Evolutionary conservation across 371 early-diverging fungal species (phyloP).

Genomic region (Sporodiniella umbellata): DNA sequence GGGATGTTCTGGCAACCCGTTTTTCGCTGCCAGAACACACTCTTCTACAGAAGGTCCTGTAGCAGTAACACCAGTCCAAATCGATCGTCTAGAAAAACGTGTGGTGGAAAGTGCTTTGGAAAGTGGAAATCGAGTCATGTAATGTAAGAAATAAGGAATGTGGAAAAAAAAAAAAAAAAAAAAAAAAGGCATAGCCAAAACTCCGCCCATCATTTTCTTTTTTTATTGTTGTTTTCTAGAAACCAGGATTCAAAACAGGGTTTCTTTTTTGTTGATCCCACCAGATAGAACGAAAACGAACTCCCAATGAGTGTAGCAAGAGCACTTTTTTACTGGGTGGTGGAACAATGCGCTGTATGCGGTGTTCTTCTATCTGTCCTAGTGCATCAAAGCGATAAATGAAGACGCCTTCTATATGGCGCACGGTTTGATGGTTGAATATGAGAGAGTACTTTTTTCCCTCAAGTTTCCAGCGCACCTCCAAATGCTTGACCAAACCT

Average conservation of each 20-base stretch:
- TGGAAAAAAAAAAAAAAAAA: slow-evolving; percentile 3
- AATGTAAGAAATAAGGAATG: not conserved
- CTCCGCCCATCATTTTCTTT: not conserved
- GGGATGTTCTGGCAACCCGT: slow-evolving; percentile 7
- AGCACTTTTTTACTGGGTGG: slow-evolving; percentile 55
- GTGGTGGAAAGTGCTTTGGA: not conserved
- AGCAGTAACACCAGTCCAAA: slow-evolving; percentile 28
- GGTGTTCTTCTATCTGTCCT: slow-evolving; percentile 54
- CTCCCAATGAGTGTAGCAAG: slow-evolving; percentile 45
- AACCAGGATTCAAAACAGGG: slow-evolving; percentile 23
- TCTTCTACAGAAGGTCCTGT: slow-evolving; percentile 25
- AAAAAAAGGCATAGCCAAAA: not conserved
- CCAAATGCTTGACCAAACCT: slow-evolving; percentile 25
- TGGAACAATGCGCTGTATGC: slow-evolving; percentile 58
- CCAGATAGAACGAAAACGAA: slow-evolving; percentile 33
- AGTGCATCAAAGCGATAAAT: slow-evolving; percentile 47
- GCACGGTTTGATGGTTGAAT: slow-evolving; percentile 4
- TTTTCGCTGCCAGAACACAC: slow-evolving; percentile 22
- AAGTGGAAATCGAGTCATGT: not conserved
- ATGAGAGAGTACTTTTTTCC: slow-evolving; percentile 40
- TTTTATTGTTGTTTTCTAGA: slow-evolving; percentile 6
- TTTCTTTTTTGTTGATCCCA: slow-evolving; percentile 19
- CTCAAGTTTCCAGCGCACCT: slow-evolving; percentile 55
- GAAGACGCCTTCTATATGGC: slow-evolving; percentile 51
- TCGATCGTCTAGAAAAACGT: slow-evolving; percentile 4